phyloP scores from a whole-genome alignment of 805 yeast genomes.

The Candida xiaguanensis region DNA sequence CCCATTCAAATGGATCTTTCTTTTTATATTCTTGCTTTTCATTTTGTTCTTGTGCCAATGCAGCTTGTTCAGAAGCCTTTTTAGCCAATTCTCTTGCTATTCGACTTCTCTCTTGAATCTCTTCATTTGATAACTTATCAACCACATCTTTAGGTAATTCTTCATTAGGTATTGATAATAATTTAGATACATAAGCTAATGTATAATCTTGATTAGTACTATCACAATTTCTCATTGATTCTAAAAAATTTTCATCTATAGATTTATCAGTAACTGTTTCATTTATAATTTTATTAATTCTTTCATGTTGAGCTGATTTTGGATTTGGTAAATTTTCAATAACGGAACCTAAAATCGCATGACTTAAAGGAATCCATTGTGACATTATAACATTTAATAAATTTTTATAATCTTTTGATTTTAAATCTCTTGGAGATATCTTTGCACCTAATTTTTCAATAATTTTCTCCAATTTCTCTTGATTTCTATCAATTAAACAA shows the following conservation, averaged over 20 bases:
- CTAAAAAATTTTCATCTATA: slow-evolving; percentile 46
- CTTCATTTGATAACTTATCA: slow-evolving; percentile 45
- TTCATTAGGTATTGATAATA: slow-evolving; percentile 76
- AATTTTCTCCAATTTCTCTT: slow-evolving; percentile 71
- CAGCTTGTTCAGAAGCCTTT: slow-evolving; percentile 56
- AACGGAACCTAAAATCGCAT: slow-evolving; percentile 78
- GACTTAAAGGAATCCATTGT: slow-evolving; percentile 93
- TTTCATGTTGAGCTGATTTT: slow-evolving; percentile 60
- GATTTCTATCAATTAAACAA: slow-evolving; percentile 59
- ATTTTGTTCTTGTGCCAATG: slow-evolving; percentile 19
- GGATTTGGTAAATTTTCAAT: slow-evolving; percentile 88
- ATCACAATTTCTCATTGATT: slow-evolving; percentile 66
- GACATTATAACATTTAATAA: slow-evolving; percentile 67
- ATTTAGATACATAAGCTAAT: slow-evolving; percentile 81
- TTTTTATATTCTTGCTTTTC: slow-evolving; percentile 18
- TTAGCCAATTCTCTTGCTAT: slow-evolving; percentile 64
- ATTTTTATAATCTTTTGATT: slow-evolving; percentile 70
- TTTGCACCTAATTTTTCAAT: slow-evolving; percentile 66
- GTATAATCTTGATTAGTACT: slow-evolving; percentile 51
- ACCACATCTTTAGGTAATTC: slow-evolving; percentile 63
- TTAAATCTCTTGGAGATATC: slow-evolving; percentile 68
- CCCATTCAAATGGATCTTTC: slow-evolving; percentile 42
- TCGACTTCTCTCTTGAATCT: slow-evolving; percentile 58
- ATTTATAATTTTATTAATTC: slow-evolving; percentile 62
- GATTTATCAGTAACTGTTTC: slow-evolving; percentile 31